phyloP scores from a whole-genome alignment of 2,329 filamentous ascomycete species.

The Aureobasidium mangrovei region DNA sequence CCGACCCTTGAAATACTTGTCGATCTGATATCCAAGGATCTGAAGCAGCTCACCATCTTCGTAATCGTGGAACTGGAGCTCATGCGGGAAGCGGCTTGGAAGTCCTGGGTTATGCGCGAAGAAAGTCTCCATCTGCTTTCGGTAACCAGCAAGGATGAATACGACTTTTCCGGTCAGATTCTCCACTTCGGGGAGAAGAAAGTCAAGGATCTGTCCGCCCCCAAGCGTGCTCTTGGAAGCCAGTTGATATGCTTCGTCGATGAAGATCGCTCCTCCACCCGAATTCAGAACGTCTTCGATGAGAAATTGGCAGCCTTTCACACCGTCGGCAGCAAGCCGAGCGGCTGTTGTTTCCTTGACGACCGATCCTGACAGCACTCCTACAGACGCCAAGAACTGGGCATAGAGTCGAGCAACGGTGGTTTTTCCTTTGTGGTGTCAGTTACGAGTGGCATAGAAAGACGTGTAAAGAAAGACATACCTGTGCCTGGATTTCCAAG shows the following conservation, averaged over 20 bases:
- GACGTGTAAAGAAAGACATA: not conserved
- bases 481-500: slow-evolving; percentile 68
- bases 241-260: slow-evolving; percentile 73
- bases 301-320: slow-evolving; percentile 48
- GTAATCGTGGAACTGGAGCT: slow-evolving; percentile 62
- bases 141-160: slow-evolving; percentile 66
- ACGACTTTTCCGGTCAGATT: slow-evolving; percentile 60
- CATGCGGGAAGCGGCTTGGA: slow-evolving; percentile 57
- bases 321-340: slow-evolving; percentile 53
- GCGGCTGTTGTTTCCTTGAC: slow-evolving; percentile 64
- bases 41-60: slow-evolving; percentile 52
- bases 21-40: slow-evolving; percentile 53
- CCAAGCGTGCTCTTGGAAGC: slow-evolving; percentile 48
- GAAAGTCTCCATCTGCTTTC: slow-evolving; percentile 66
- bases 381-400: slow-evolving; percentile 53
- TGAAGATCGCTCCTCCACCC: slow-evolving; percentile 63
- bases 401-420: slow-evolving; percentile 66
- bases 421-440: slow-evolving; percentile 49
- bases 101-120: slow-evolving; percentile 67
- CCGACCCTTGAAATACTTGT: slow-evolving; percentile 33
- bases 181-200: slow-evolving; percentile 62
- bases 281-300: slow-evolving; percentile 48
- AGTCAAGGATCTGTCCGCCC: slow-evolving; percentile 59
- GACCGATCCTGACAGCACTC: slow-evolving; percentile 49
- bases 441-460: too few relatives aligned